Conservation (phyloP, 2,329 filamentous ascomycete genomes). For the Aspergillus sp. region DNA sequence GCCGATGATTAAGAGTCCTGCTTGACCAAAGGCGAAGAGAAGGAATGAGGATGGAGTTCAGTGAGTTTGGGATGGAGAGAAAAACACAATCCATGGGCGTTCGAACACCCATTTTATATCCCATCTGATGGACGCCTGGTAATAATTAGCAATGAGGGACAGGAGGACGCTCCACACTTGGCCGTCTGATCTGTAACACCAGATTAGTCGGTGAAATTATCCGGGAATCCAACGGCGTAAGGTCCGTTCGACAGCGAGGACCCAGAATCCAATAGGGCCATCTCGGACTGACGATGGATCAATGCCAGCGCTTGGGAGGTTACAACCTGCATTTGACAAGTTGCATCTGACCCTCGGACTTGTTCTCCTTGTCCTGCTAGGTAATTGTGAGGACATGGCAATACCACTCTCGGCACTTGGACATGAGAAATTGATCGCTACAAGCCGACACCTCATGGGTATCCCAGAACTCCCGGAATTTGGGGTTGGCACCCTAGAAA, state of each 20-base stretch:
- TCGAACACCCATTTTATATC: slow-evolving; percentile 14
- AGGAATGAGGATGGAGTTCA: slow-evolving; percentile 2
- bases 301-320: background rate
- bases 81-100: background rate
- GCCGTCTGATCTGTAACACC: slow-evolving; percentile 5
- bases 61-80: background rate
- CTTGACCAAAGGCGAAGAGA: slow-evolving; percentile 13
- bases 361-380: background rate
- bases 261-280: background rate
- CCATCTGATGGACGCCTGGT: background rate
- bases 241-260: slow-evolving; percentile 1
- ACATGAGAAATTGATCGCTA: background rate
- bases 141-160: background rate
- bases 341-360: background rate
- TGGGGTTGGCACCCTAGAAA: background rate
- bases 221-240: slow-evolving; percentile 3
- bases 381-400: background rate
- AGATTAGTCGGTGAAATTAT: slow-evolving; percentile 9
- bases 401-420: background rate
- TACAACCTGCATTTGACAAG: background rate
- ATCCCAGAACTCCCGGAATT: background rate
- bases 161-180: slow-evolving; percentile 4
- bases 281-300: background rate
- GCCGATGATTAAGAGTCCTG: slow-evolving; percentile 15
- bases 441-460: background rate